phyloP scores from a whole-genome alignment of 169 alveolate genomes.

The Eimeria praecox region DNA sequence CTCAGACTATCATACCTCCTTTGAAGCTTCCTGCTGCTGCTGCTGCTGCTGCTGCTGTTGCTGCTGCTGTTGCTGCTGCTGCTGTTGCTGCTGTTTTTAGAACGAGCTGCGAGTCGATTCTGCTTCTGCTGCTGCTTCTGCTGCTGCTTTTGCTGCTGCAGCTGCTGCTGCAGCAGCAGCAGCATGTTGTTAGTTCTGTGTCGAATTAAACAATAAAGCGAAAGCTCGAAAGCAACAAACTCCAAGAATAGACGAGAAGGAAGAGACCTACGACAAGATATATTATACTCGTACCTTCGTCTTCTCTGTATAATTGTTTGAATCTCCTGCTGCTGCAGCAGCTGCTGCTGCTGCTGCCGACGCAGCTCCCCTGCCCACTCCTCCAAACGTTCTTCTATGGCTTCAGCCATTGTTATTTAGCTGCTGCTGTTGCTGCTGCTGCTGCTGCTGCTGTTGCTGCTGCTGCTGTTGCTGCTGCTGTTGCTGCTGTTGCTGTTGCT shows the following conservation, averaged over 20 bases:
- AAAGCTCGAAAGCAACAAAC: constrained; percentile 32
- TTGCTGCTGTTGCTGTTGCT: not conserved
- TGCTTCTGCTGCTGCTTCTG: constrained; percentile 13
- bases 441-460: not conserved
- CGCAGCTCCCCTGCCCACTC: constrained; percentile 60
- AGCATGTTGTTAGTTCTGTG: not conserved
- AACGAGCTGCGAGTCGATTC: too few relatives aligned
- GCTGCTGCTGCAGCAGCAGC: not conserved
- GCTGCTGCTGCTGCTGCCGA: constrained; percentile 36
- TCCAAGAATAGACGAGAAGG: constrained; percentile 10
- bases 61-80: not conserved
- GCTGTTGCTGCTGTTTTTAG: not conserved
- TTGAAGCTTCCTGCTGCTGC: not conserved
- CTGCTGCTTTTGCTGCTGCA: constrained; percentile 17
- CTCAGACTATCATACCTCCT: not conserved
- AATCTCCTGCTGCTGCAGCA: constrained; percentile 64
- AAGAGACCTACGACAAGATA: not conserved
- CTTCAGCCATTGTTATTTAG: constrained; percentile 48
- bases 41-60: constrained; percentile 6
- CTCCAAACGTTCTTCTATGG: constrained; percentile 62
- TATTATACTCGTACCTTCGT: constrained; percentile 17
- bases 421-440: constrained; percentile 57
- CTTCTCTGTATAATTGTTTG: not conserved
- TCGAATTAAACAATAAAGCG: constrained; percentile 18
- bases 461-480: constrained; percentile 30